Evolutionary conservation across 2,329 filamentous ascomycete genomes (phyloP).

Genomic region (Venturia oleaginea): DNA sequence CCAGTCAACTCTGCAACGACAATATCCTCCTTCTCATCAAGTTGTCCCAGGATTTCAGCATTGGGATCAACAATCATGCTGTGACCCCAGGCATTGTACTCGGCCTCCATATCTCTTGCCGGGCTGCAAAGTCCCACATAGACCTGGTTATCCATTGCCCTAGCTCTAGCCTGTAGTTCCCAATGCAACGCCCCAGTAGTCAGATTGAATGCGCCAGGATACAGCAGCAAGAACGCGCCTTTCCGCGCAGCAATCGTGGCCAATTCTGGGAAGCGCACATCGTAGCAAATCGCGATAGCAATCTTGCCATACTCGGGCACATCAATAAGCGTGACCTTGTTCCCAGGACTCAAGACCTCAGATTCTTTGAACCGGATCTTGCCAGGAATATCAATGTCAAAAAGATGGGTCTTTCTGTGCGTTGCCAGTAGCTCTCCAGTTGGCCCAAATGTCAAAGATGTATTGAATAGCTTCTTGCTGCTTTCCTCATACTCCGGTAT

Average conservation of each 20-base stretch:
- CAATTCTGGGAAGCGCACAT: conserved; percentile 91
- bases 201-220: conserved; percentile 94
- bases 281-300: conserved; percentile 91
- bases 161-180: conserved; percentile 69
- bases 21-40: conserved; percentile 68
- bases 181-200: conserved; percentile 91
- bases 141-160: conserved; percentile 88
- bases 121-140: conserved; percentile 92
- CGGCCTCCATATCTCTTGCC: conserved; percentile 65
- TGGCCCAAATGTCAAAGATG: conserved; percentile 72
- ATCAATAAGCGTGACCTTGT: conserved; percentile 77
- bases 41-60: conserved; percentile 69
- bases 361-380: conserved; percentile 88
- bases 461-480: conserved; percentile 76
- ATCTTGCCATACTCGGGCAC: conserved; percentile 83
- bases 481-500: conserved; percentile 62
- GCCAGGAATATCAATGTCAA: conserved; percentile 95
- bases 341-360: conserved; percentile 77
- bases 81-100: conserved; percentile 88
- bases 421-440: conserved; percentile 70
- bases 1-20: conserved; percentile 63
- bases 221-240: conserved; percentile 80
- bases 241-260: conserved; percentile 79
- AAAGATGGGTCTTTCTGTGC: conserved; percentile 90
- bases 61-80: conserved; percentile 82